phyloP scores from a whole-genome alignment of 2,329 filamentous ascomycete genomes.

The Colletotrichum australisinense region DNA sequence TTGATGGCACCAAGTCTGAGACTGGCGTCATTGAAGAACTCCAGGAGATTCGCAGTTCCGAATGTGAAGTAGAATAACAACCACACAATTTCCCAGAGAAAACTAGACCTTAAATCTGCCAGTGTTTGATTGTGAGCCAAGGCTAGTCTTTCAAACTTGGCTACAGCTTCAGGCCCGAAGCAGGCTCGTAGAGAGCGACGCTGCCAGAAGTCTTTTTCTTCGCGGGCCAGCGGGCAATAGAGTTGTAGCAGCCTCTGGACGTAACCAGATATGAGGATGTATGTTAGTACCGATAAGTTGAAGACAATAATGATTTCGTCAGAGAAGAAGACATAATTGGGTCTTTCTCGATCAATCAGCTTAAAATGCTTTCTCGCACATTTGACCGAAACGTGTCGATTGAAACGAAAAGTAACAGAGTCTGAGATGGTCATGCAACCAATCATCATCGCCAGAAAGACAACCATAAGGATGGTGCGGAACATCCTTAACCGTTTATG shows the following conservation, averaged over 20 bases:
- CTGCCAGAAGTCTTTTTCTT: neutral
- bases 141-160: neutral
- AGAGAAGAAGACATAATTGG: neutral
- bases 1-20: neutral
- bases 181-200: neutral
- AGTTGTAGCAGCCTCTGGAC: neutral
- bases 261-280: neutral
- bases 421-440: neutral
- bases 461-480: neutral
- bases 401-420: neutral
- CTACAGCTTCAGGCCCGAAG: neutral
- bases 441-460: neutral
- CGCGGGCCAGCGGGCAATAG: neutral
- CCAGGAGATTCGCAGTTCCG: neutral
- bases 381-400: neutral
- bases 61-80: neutral
- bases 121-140: neutral
- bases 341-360: neutral
- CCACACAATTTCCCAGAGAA: neutral
- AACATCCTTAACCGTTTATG: neutral
- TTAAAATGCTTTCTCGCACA: neutral
- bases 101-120: neutral
- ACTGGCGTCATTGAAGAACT: neutral
- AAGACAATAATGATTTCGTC: neutral
- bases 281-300: neutral